Evolutionary conservation across 2,329 filamentous ascomycete genomes (phyloP).

Genomic region (Aspergillus neoniger): DNA sequence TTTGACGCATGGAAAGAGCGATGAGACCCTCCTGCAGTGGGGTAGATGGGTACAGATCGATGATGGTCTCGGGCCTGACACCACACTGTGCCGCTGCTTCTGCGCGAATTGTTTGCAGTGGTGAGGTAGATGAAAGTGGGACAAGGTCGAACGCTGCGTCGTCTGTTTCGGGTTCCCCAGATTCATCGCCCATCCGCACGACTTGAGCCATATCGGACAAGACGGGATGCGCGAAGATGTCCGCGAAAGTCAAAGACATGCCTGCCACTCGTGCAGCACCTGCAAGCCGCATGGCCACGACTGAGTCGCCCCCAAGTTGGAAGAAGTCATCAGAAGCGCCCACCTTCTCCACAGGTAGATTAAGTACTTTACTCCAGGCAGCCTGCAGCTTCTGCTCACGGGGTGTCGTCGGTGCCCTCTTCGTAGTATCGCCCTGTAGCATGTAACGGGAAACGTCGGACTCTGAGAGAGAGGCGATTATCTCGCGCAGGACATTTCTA

Average conservation of each 20-base stretch:
- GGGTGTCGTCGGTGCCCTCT: background rate
- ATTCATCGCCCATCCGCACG: background rate
- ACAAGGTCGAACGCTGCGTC: background rate
- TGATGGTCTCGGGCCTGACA: background rate
- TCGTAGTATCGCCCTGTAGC: background rate
- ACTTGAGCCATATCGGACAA: background rate
- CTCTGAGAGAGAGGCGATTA: background rate
- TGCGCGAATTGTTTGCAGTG: background rate
- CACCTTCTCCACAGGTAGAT: background rate
- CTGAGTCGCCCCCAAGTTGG: conserved; percentile 8
- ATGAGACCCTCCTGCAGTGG: background rate
- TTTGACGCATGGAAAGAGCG: background rate
- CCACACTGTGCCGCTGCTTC: background rate
- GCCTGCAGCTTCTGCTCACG: background rate
- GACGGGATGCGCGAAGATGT: background rate
- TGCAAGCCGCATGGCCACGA: conserved; percentile 4
- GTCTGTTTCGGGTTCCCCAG: background rate
- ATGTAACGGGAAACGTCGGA: background rate
- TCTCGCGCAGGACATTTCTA: background rate
- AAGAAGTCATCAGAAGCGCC: conserved; percentile 10
- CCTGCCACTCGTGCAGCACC: background rate
- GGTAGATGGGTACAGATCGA: background rate
- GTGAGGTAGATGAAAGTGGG: background rate
- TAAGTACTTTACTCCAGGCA: background rate
- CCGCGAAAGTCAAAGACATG: background rate